Base-by-base conservation (phyloP, 768 basidiomycete genomes). In the Xerocomellus amylosporus region DNA sequence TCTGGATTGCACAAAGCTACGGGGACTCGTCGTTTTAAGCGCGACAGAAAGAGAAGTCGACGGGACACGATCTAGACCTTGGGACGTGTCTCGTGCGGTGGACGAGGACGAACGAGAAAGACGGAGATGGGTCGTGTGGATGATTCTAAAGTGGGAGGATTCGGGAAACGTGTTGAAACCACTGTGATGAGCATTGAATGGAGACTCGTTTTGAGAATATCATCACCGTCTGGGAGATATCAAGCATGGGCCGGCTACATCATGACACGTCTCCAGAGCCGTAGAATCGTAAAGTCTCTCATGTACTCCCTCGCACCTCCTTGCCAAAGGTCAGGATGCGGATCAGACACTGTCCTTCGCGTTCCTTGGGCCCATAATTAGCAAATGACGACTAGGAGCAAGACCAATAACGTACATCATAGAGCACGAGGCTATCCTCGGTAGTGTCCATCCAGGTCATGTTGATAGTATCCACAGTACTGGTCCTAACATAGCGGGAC, bases 101-200 rank as follows among this genome's bases (percentile, higher is more conserved):
- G 65, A 67, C 0, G 87, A 89, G 57, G 82, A 85, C 39, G 88
- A 90, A 39, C 73, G 64, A n/a, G 86, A 87, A 59, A 75, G 86
- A 60, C 77, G 87, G 57, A 71, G 77, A 20, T 90, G 89, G 88
- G 75, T 90, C 19, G 74, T 91, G 40, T 88, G 86, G 82, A 79
- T 88, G 31, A 66, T 75, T 55, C 62, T 87, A 34, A 78, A 71
- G 58, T 84, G 85, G 83, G 75, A 3, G 5, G 53, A 54, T 15
- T 20, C 37, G 6, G 22, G 14, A 28, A 38, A 45, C 17, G 17
- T 22, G 19, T 45, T 2, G 41, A 41, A 65, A 64, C 76, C 37
- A 53, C 17, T 9, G 13, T 36, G 28, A 42, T 46, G 41, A 38
- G 13, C 43, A 56, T 28, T 13, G 37, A 34, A 54, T 40, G n/a